A percentile compares a stretch with the other conserved stretches of the same genome.
Conservation (phyloP, 2,329 filamentous ascomycete species). For the Epicoccum nigrum region DNA sequence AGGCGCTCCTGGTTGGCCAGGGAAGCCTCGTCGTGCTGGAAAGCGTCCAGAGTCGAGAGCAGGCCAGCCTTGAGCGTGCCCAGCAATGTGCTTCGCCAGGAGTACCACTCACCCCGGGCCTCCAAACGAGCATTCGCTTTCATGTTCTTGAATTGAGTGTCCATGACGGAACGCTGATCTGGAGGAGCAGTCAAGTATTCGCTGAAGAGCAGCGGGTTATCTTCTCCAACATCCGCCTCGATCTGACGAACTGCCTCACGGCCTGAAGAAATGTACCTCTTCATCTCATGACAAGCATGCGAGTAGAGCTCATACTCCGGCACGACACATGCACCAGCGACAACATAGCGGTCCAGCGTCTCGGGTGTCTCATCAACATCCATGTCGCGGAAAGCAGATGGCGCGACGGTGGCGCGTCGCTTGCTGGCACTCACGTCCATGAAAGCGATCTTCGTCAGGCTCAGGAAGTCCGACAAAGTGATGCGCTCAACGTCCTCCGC, state of each 20-base stretch:
- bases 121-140: constrained; percentile 88
- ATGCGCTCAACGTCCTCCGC: constrained; percentile 64
- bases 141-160: constrained; percentile 96
- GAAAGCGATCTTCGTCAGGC: constrained; percentile 95
- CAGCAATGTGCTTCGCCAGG: constrained; percentile 91
- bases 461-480: constrained; percentile 88
- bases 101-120: constrained; percentile 97
- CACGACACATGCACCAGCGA: constrained; percentile 87
- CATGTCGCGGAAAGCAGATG: constrained; percentile 43
- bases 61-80: constrained; percentile 83
- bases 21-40: constrained; percentile 73
- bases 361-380: constrained; percentile 56
- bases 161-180: constrained; percentile 85
- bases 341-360: constrained; percentile 75
- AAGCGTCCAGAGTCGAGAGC: constrained; percentile 73
- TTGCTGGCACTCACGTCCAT: constrained; percentile 99
- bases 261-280: constrained; percentile 95
- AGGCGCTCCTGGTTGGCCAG: constrained; percentile 72
- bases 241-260: constrained; percentile 89
- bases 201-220: constrained; percentile 88
- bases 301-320: constrained; percentile 95
- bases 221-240: constrained; percentile 83
- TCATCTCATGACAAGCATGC: constrained; percentile 92
- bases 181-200: constrained; percentile 88
- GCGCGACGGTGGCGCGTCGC: constrained; percentile 75